Conservation (phyloP, 1,284 basidiomycete genomes). For the Boletus mariae region DNA sequence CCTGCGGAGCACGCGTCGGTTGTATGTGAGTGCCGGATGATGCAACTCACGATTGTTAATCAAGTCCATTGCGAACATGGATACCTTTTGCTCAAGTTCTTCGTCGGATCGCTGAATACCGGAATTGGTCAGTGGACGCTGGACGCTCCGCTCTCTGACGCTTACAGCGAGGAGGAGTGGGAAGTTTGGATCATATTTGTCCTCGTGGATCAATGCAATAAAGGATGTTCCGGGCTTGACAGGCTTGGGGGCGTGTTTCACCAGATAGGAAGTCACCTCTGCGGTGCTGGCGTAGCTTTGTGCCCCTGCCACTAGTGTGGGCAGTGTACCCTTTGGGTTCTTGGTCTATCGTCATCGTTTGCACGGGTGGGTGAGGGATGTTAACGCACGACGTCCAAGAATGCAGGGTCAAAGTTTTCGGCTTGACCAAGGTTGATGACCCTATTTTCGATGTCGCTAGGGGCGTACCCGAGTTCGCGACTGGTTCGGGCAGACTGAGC, state of each 20-base stretch:
- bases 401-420: conserved; percentile 60
- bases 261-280: conserved; percentile 47
- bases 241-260: conserved; percentile 42
- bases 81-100: conserved; percentile 45
- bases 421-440: conserved; percentile 47
- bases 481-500: conserved; percentile 20
- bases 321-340: conserved; percentile 56
- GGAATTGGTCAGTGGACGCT: neutral
- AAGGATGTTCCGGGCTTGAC: conserved; percentile 39
- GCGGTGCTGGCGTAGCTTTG: conserved; percentile 46
- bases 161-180: conserved; percentile 45
- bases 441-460: conserved; percentile 36
- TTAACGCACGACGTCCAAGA: conserved; percentile 47
- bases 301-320: conserved; percentile 46
- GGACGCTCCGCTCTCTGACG: conserved; percentile 1
- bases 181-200: conserved; percentile 59
- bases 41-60: conserved; percentile 43
- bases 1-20: conserved; percentile 7
- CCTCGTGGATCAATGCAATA: conserved; percentile 48
- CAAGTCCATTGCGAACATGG: conserved; percentile 39
- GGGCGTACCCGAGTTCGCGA: conserved; percentile 41
- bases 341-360: conserved; percentile 18
- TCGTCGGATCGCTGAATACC: conserved; percentile 44
- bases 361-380: neutral
- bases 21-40: conserved; percentile 20